Evolutionary conservation across 148 eudicot species (phyloP), one percentile per base, ranked within the genome.

Genomic region (Nepenthes mirabilis): DNA sequence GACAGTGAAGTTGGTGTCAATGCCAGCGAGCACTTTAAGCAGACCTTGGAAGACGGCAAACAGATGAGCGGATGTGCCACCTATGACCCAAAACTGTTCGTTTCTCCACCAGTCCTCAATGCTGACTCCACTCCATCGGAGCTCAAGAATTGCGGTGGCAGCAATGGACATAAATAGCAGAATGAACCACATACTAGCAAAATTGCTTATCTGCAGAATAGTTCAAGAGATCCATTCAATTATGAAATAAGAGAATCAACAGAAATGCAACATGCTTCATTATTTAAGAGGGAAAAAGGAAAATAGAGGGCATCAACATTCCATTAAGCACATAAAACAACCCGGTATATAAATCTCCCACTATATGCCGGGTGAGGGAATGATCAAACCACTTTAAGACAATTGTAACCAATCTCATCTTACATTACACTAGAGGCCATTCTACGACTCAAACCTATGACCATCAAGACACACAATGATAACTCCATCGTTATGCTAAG

Each of bases 31-130:
- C 14, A 87, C 95, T 72, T 87, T 87, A 48, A 87, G 23, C 52
- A 87, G 74, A 56, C 95, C 95, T 71, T 87, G 95, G 80, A 87
- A 87, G 70, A 87, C 90, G 1, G 95, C 95, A 43, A 87, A 84
- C 13, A 84, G 82, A 72, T 87, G 95, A 35, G 95, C 95, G 0
- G 95, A 87, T 11, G 95, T 87, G 12, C 95, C 95, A 54, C 90
- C 95, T 37, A 84, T 87, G 74, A 87, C 95, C 95, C 95, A 87
- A 53, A 87, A 87, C 77, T 87, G 95, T 37, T 87, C 95, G 61
- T 87, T 87, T 72, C 95, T 84, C 95, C 95, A 87, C 95, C 90
- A 87, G 65, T 80, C 95, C 23, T 87, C 90, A 2, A 87, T 80
- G 36, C 83, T 73, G 8, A 87, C 95, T 55, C 90, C 90, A 50